A percentile compares a stretch with the other conserved stretches of the same genome.
Conservation (phyloP, 768 basidiomycete species). For the Leccinum rimulosum region DNA sequence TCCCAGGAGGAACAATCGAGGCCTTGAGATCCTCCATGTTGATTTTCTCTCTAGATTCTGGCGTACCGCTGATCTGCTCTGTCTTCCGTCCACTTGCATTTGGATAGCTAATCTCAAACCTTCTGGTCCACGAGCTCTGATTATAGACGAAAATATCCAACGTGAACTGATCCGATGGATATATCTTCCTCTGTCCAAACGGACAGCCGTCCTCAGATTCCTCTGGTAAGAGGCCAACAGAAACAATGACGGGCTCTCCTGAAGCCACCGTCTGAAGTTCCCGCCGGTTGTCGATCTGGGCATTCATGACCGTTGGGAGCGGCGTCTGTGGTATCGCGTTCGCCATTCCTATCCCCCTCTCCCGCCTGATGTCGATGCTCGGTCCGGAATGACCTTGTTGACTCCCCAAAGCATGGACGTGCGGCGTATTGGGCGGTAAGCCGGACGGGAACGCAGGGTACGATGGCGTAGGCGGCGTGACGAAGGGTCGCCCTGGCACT, state of each 20-base stretch:
- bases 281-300: slow-evolving; percentile 34
- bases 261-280: slow-evolving; percentile 12
- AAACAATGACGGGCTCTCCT: slow-evolving; percentile 66
- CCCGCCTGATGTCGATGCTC: slow-evolving; percentile 66
- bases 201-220: slow-evolving; percentile 14
- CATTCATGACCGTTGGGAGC: slow-evolving; percentile 47
- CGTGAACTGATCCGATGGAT: slow-evolving; percentile 71
- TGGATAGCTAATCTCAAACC: slow-evolving; percentile 75
- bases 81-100: slow-evolving; percentile 47
- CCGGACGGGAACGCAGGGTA: slow-evolving; percentile 63
- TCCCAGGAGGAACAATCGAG: slow-evolving; percentile 47
- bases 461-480: slow-evolving; percentile 59
- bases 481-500: slow-evolving; percentile 16
- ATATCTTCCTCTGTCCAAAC: slow-evolving; percentile 48
- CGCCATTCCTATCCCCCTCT: slow-evolving; percentile 41
- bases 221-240: slow-evolving; percentile 50
- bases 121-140: slow-evolving; percentile 67
- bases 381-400: slow-evolving; percentile 51
- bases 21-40: slow-evolving; percentile 28
- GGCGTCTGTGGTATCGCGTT: slow-evolving; percentile 49
- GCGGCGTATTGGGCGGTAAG: slow-evolving; percentile 48
- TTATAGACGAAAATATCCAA: slow-evolving; percentile 89
- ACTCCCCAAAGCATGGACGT: slow-evolving; percentile 51
- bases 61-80: slow-evolving; percentile 26
- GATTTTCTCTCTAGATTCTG: slow-evolving; percentile 17